phyloP scores from a whole-genome alignment of 441 rosid genomes.

The Jatropha podagrica region DNA sequence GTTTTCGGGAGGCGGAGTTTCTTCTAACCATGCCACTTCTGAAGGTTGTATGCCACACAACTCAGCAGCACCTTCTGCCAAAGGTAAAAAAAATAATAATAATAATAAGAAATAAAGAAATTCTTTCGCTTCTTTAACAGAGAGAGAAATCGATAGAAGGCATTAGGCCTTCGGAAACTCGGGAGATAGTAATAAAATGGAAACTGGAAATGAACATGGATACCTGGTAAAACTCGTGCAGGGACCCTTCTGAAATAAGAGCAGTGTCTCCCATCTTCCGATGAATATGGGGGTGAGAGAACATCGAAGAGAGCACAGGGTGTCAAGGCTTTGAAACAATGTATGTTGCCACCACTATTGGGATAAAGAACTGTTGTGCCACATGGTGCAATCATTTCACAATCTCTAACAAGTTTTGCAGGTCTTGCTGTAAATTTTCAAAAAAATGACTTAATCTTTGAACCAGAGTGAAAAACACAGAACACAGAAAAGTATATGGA shows the following conservation, averaged over 20 bases:
- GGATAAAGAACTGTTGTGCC: conserved; percentile 45
- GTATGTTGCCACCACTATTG: conserved; percentile 48
- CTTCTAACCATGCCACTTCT: conserved; percentile 39
- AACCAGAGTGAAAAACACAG: not conserved
- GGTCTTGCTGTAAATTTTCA: conserved; percentile 39
- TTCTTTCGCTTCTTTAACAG: not conserved
- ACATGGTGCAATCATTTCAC: conserved; percentile 41
- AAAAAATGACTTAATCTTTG: conserved; percentile 10
- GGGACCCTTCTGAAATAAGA: conserved; percentile 38
- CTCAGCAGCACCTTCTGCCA: conserved; percentile 27
- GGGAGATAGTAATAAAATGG: not conserved
- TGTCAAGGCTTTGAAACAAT: conserved; percentile 42
- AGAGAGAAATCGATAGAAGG: not conserved
- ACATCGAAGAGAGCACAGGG: conserved; percentile 50
- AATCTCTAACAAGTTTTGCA: conserved; percentile 47
- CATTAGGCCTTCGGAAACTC: not conserved
- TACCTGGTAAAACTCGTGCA: conserved; percentile 33
- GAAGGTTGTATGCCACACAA: conserved; percentile 29
- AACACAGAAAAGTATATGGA: not conserved
- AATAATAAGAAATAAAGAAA: not conserved
- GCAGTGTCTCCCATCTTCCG: conserved; percentile 47
- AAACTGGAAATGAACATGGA: not conserved
- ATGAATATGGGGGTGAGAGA: conserved; percentile 43
- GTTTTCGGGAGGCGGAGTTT: conserved; percentile 43
- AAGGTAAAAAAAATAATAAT: not conserved